Base-by-base conservation (phyloP, 2,329 filamentous ascomycete genomes). In the Rhynchosporium agropyri region DNA sequence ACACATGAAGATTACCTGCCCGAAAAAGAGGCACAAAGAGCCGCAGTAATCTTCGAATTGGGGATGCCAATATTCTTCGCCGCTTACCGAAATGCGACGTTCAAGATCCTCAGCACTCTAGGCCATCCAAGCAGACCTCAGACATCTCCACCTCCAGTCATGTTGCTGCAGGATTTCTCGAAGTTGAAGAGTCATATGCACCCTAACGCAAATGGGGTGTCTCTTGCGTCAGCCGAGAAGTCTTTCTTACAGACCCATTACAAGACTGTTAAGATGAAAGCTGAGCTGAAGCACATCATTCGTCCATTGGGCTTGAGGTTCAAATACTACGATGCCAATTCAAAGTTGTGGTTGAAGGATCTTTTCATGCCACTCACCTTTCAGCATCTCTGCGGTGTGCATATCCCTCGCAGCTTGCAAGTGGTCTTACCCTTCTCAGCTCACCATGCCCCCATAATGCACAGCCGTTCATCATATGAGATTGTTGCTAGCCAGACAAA, bases 401-500 rank as follows among this genome's bases (percentile, higher is more conserved):
- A 66, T 28, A 66, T 80, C 6, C 74, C 76, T 0, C 8, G n/a
- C 1, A 61, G 63, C 10, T 74, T 74, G 3, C 69, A 71, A 9
- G 72, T 66, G n/a, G 0, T 64, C 51, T 26, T 66, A 61, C 7
- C 6, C 48, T 31, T 62, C 66, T 13, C 72, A n/a, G 38, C 57
- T 42, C 61, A 71, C 28, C 68, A 63, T 54, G 28, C 72, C 62
- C 45, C 66, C 28, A 50, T 66, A 58, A 62, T 67, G 1, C 43
- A 62, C 5, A 74, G 73, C 58, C 77, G 74, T 8, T 72, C 74
- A 0, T 77, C 76, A 0, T 79, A 81, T 61, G 70, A 78, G 10
- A 71, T 78, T 1, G 71, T 83, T 43, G 77, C 81, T 3, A 79
- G 70, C 33, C 78, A 81, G 50, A 71, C 75, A 0, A 72, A 74